phyloP scores from a whole-genome alignment of 768 basidiomycete species.

The Psilocybe subaeruginosa region DNA sequence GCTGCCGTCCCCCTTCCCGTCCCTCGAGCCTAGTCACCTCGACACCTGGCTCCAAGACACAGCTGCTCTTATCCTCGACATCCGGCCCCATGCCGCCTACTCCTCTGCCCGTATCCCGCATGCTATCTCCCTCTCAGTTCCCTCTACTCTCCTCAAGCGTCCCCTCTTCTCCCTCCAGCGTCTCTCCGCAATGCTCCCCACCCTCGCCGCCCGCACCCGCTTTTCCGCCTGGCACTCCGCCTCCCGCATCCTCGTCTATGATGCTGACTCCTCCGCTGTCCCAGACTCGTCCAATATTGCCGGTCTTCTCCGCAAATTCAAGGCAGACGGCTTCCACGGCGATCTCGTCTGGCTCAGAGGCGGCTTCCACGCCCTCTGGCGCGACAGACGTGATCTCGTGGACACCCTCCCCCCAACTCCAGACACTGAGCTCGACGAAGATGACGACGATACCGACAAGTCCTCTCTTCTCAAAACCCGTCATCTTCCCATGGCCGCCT shows the following conservation, averaged over 20 bases:
- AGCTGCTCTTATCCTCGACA: conserved; percentile 76
- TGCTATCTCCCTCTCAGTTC: conserved; percentile 87
- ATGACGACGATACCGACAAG: conserved; percentile 35
- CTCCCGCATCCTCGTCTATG: conserved; percentile 78
- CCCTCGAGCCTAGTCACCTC: conserved; percentile 31
- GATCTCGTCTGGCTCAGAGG: conserved; percentile 81
- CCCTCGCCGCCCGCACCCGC: conserved; percentile 51
- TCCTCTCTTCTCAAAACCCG: conserved; percentile 52
- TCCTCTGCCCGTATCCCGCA: conserved; percentile 62
- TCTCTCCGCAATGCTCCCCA: conserved; percentile 81
- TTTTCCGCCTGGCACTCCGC: conserved; percentile 65
- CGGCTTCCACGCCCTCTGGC: conserved; percentile 76
- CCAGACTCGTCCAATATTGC: conserved; percentile 69
- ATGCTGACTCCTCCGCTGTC: conserved; percentile 71
- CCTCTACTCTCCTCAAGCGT: conserved; percentile 92
- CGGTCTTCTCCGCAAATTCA: conserved; percentile 78
- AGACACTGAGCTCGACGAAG: conserved; percentile 59
- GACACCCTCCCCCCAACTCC: conserved; percentile 51
- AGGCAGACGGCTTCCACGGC: conserved; percentile 52
- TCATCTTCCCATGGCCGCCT: conserved; percentile 66
- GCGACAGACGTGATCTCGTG: conserved; percentile 52
- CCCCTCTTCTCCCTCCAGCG: conserved; percentile 83
- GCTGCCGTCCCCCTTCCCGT: conserved; percentile 22
- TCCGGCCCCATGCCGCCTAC: conserved; percentile 82
- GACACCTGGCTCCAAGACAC: conserved; percentile 34